A percentile compares a stretch with the other conserved stretches of the same genome.
Conservation (phyloP, 148 eudicot species). For the Chenopodium suecicum region DNA sequence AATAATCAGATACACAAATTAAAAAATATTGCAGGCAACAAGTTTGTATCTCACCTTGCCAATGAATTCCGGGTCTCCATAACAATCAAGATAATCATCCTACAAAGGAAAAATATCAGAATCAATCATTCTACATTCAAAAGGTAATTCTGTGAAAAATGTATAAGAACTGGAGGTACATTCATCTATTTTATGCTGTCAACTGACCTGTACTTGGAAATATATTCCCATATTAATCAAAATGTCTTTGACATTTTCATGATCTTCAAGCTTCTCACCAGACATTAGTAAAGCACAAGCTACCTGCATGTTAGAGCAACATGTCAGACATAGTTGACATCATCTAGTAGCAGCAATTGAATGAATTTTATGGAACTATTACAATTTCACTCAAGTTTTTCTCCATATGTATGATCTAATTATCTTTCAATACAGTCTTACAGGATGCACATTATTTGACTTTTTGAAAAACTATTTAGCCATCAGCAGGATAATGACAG, state of each 20-base stretch:
- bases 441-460: neutral
- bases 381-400: neutral
- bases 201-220: conserved; percentile 74
- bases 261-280: conserved; percentile 72
- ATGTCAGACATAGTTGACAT: neutral
- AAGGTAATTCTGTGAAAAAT: neutral
- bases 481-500: too few relatives aligned
- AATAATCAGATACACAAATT: neutral
- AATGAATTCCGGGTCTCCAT: conserved; percentile 60
- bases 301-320: conserved; percentile 40
- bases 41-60: conserved; percentile 56
- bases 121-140: conserved; percentile 3
- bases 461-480: neutral
- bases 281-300: conserved; percentile 84
- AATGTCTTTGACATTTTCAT: conserved; percentile 51
- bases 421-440: neutral
- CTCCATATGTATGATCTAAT: neutral
- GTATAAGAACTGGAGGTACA: neutral
- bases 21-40: neutral
- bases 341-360: neutral
- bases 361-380: neutral
- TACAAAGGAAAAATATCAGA: conserved; percentile 19
- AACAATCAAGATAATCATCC: conserved; percentile 86
- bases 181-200: neutral
- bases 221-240: conserved; percentile 70